Evolutionary conservation across 2,329 filamentous ascomycete genomes (phyloP).

Genomic region (Diaporthe sp.): DNA sequence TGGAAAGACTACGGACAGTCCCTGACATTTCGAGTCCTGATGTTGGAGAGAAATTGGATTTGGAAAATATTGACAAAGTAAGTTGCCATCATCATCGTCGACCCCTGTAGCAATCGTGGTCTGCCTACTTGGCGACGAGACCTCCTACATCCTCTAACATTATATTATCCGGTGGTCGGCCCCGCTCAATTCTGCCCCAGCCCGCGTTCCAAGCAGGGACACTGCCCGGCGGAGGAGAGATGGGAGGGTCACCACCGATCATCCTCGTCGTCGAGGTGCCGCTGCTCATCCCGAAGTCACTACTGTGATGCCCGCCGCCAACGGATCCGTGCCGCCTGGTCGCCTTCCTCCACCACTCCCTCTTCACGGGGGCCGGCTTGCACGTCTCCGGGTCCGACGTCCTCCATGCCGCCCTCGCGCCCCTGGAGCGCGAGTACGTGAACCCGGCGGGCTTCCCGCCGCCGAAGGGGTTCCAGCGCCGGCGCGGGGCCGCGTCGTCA

Average conservation of each 20-base stretch:
- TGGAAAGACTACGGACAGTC: neutral
- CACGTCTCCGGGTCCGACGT: constrained; percentile 43
- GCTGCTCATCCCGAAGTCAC: constrained; percentile 35
- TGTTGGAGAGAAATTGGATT: neutral
- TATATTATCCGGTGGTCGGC: constrained; percentile 51
- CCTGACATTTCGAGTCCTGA: neutral
- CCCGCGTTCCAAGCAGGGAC: constrained; percentile 56
- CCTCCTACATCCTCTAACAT: constrained; percentile 54
- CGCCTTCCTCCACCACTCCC: constrained; percentile 41
- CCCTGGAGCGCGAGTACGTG: constrained; percentile 54
- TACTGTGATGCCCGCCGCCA: constrained; percentile 33
- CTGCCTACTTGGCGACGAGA: constrained; percentile 43
- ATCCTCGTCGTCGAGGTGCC: constrained; percentile 38
- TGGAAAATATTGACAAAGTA: neutral
- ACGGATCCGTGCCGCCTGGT: constrained; percentile 42
- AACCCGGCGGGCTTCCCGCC: constrained; percentile 68
- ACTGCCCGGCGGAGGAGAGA: constrained; percentile 42
- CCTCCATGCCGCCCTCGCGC: constrained; percentile 46
- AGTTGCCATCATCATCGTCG: too few relatives aligned
- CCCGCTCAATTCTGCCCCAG: constrained; percentile 55
- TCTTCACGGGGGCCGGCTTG: constrained; percentile 38
- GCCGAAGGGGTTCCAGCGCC: constrained; percentile 60
- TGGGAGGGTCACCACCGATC: constrained; percentile 42
- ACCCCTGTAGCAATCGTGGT: neutral
- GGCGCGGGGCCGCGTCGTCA: constrained; percentile 42